Conservation (phyloP, 2,329 filamentous ascomycete genomes). For the Monosporascus sp. region DNA sequence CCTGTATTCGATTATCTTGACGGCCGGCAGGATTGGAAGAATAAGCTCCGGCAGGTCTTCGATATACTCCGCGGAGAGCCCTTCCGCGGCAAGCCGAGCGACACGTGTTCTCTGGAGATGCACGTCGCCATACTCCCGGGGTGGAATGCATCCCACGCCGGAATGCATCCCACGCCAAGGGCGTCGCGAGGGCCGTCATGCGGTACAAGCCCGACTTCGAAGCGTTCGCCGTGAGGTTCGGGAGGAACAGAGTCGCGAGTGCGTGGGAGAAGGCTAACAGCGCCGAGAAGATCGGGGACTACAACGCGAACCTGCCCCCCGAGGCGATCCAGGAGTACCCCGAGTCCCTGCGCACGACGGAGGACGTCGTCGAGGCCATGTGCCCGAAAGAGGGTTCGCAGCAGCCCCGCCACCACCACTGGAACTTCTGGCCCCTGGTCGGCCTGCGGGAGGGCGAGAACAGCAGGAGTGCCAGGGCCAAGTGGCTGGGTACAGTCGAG, state of each 20-base stretch:
- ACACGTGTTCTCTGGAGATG: slow-evolving; percentile 18
- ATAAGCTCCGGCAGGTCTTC: neutral
- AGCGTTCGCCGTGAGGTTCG: neutral
- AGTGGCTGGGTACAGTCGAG: neutral
- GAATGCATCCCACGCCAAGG: slow-evolving; percentile 14
- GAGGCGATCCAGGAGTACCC: no score
- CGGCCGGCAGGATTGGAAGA: neutral
- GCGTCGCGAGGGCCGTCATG: slow-evolving; percentile 33
- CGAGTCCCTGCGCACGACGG: neutral
- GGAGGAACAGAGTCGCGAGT: neutral
- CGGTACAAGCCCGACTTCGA: slow-evolving; percentile 39
- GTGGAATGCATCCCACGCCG: neutral
- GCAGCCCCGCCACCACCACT: neutral
- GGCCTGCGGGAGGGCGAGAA: neutral
- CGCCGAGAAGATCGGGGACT: neutral
- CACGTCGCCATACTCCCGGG: slow-evolving; percentile 31
- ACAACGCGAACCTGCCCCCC: neutral
- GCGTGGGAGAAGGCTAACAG: neutral
- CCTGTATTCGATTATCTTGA: neutral
- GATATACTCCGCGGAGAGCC: neutral
- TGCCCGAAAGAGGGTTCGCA: no score
- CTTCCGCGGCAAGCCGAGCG: neutral
- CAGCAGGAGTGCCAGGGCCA: neutral
- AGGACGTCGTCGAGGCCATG: neutral
- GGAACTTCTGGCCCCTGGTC: neutral